Conservation (phyloP, 306 rosid species). For the Inga leiocalycina region DNA sequence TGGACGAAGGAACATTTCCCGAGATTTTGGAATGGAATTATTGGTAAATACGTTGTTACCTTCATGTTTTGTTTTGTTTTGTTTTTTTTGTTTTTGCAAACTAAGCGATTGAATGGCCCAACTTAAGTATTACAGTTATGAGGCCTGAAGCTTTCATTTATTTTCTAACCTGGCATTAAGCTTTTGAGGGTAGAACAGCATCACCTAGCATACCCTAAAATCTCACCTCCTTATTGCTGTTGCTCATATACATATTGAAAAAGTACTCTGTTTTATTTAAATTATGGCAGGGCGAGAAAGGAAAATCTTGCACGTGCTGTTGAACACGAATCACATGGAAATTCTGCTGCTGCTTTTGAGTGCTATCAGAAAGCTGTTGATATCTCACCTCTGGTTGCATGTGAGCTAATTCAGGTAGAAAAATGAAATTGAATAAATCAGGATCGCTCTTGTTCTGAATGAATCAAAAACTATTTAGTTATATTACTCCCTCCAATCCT, state of each 20-base stretch:
- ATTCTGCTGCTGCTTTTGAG: slow-evolving; percentile 81
- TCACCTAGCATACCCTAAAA: slow-evolving; percentile 14
- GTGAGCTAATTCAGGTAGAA: slow-evolving; percentile 74
- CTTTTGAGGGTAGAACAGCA: slow-evolving; percentile 8
- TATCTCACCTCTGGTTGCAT: slow-evolving; percentile 81
- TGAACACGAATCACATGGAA: slow-evolving; percentile 77
- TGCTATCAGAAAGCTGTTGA: slow-evolving; percentile 98
- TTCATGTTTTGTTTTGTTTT: too few species aligned
- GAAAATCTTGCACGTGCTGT: slow-evolving; percentile 86
- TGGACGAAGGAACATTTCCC: background rate
- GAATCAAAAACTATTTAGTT: background rate
- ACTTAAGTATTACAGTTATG: background rate
- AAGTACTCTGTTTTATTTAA: slow-evolving; percentile 22
- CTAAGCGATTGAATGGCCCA: background rate
- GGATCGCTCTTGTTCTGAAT: slow-evolving; percentile 18
- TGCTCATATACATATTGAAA: slow-evolving; percentile 20
- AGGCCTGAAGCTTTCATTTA: background rate
- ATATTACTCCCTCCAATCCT: background rate
- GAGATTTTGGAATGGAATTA: background rate
- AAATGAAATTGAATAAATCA: slow-evolving; percentile 10
- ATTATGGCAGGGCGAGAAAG: slow-evolving; percentile 66
- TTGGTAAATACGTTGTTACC: background rate
- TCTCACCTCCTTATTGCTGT: background rate
- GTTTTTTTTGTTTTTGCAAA: background rate
- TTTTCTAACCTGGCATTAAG: background rate